Evolutionary conservation across 225 moss, liverwort and hornwort genomes (phyloP).

Genomic region (Polytrichum commune): DNA sequence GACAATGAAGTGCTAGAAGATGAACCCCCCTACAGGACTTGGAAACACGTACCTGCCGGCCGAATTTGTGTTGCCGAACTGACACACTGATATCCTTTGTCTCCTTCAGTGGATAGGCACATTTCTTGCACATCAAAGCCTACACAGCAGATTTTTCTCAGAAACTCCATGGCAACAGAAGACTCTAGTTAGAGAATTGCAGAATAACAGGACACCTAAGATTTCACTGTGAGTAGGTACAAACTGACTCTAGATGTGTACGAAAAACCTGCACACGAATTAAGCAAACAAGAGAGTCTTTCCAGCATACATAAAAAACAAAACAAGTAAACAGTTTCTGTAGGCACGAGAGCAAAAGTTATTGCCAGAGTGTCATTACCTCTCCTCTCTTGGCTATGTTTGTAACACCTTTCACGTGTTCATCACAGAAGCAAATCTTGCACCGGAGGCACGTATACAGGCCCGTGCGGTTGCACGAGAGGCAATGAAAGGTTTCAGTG

Average conservation of each 20-base stretch:
- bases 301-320: too few species aligned
- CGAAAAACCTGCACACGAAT: too few species aligned
- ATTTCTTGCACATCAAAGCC: constrained; percentile 95
- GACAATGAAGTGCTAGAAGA: too few species aligned
- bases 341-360: too few species aligned
- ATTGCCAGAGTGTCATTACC: constrained; percentile 26
- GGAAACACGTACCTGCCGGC: constrained; percentile 70
- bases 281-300: too few species aligned
- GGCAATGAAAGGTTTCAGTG: constrained; percentile 92
- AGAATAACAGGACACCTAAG: too few species aligned
- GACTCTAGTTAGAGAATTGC: too few species aligned
- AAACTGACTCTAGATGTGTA: too few species aligned
- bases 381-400: constrained; percentile 90
- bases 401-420: constrained; percentile 94
- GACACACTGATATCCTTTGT: constrained; percentile 96
- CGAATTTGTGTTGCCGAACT: constrained; percentile 93
- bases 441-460: constrained; percentile 91
- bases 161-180: too few species aligned
- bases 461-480: constrained; percentile 91
- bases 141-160: constrained; percentile 13
- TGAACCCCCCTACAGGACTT: too few species aligned
- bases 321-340: too few species aligned
- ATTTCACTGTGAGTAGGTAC: too few species aligned
- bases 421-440: constrained; percentile 97
- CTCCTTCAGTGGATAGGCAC: constrained; percentile 88